phyloP scores from a whole-genome alignment of 257 asterid species.

The Solanum sitiens region DNA sequence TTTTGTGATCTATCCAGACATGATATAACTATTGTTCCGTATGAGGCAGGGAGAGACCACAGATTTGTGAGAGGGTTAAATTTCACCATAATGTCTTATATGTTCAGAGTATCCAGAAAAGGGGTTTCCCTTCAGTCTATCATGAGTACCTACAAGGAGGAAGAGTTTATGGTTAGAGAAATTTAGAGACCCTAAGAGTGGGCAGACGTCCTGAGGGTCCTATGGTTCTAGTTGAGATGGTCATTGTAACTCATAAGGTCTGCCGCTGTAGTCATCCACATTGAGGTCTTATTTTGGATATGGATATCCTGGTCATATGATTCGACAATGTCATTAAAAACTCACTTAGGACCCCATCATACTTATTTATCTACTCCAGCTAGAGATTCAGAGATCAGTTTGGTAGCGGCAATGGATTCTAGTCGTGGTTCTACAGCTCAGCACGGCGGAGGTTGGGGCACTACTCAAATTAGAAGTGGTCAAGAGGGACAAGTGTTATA shows the following conservation, averaged over 20 bases:
- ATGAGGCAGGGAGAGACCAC: background rate
- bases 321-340: too few species aligned
- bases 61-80: background rate
- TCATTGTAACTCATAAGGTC: background rate
- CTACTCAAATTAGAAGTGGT: too few species aligned
- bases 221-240: background rate
- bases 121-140: background rate
- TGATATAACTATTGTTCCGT: background rate
- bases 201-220: background rate
- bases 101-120: background rate
- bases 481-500: too few species aligned
- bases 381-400: too few species aligned
- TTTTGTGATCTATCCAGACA: background rate
- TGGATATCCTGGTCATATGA: too few species aligned
- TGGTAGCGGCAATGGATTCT: too few species aligned
- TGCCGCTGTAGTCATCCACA: too few species aligned
- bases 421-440: too few species aligned
- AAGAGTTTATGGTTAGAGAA: background rate
- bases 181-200: background rate
- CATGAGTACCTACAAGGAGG: background rate
- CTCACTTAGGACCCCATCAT: too few species aligned
- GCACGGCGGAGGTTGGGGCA: too few species aligned
- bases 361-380: too few species aligned
- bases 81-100: background rate
- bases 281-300: too few species aligned